Conservation (phyloP, 2,329 filamentous ascomycete species). For the Paraconiothyrium sp. region DNA sequence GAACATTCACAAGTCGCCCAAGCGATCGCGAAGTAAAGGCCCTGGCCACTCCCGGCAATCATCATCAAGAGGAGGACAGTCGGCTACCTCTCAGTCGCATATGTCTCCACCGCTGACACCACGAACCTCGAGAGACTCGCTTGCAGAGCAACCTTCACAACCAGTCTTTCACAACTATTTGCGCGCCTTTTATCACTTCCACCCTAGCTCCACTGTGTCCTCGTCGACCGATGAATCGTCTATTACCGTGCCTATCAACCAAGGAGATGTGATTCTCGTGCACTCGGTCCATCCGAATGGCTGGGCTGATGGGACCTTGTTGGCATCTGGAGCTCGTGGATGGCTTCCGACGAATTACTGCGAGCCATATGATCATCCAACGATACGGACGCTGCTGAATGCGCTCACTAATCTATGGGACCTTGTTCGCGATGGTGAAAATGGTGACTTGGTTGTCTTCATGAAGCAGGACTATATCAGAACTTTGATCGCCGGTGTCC, state of each 20-base stretch:
- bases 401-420: constrained; percentile 94
- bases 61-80: constrained; percentile 42
- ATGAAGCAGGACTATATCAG: constrained; percentile 93
- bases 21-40: constrained; percentile 33
- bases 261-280: constrained; percentile 91
- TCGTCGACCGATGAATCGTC: constrained; percentile 73
- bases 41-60: constrained; percentile 43
- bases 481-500: constrained; percentile 90
- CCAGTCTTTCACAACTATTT: constrained; percentile 92
- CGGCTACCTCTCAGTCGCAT: constrained; percentile 56
- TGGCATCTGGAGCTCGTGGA: constrained; percentile 85
- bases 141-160: constrained; percentile 59
- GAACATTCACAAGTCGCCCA: constrained; percentile 49
- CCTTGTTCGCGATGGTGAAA: constrained; percentile 78
- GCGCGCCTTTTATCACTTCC: constrained; percentile 92
- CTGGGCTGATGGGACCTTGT: constrained; percentile 94
- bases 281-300: constrained; percentile 98
- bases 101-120: constrained; percentile 83
- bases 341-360: constrained; percentile 99
- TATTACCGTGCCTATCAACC: constrained; percentile 84
- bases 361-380: constrained; percentile 88
- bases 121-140: constrained; percentile 71
- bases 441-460: constrained; percentile 80
- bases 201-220: constrained; percentile 78
- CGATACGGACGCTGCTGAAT: constrained; percentile 84